Conservation (phyloP, 1,139 yeast species). For the Yamadazyma songkhlaensis region DNA sequence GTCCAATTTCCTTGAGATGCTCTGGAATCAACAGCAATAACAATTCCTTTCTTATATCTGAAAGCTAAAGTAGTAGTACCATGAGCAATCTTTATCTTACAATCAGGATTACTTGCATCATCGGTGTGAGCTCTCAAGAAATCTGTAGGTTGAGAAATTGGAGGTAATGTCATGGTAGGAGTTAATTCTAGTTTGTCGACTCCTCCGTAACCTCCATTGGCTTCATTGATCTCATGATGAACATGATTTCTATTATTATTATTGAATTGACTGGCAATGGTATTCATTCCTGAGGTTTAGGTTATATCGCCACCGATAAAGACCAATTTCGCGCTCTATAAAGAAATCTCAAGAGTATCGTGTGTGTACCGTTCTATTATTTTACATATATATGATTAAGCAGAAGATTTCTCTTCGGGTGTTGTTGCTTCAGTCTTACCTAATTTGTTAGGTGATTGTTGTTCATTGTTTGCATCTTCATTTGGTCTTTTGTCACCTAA, state of each 20-base stretch:
- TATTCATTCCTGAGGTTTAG: constrained; percentile 28
- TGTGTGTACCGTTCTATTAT: background rate
- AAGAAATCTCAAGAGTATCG: background rate
- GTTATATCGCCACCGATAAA: constrained; percentile 7
- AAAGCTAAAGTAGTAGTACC: constrained; percentile 98
- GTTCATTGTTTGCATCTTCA: constrained; percentile 7
- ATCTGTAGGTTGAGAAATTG: constrained; percentile 88
- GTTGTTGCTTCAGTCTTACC: constrained; percentile 2
- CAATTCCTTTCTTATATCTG: constrained; percentile 92
- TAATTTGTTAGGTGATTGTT: constrained; percentile 7
- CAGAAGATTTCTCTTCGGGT: background rate
- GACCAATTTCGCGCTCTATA: constrained; percentile 2
- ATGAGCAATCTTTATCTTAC: constrained; percentile 94
- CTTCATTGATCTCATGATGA: constrained; percentile 28
- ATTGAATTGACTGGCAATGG: constrained; percentile 39
- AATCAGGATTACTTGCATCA: constrained; percentile 87
- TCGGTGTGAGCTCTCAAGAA: constrained; percentile 97
- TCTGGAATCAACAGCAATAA: constrained; percentile 96
- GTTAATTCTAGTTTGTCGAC: constrained; percentile 42
- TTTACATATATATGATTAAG: background rate
- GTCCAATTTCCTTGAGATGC: constrained; percentile 99
- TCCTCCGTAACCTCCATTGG: constrained; percentile 18
- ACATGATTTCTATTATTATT: constrained; percentile 28
- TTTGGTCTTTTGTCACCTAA: constrained; percentile 7
- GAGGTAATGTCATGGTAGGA: constrained; percentile 74